A percentile compares a stretch with the other conserved stretches of the same genome.
phyloP scores from a whole-genome alignment of 257 asterid genomes.

The Salvia hispanica region DNA sequence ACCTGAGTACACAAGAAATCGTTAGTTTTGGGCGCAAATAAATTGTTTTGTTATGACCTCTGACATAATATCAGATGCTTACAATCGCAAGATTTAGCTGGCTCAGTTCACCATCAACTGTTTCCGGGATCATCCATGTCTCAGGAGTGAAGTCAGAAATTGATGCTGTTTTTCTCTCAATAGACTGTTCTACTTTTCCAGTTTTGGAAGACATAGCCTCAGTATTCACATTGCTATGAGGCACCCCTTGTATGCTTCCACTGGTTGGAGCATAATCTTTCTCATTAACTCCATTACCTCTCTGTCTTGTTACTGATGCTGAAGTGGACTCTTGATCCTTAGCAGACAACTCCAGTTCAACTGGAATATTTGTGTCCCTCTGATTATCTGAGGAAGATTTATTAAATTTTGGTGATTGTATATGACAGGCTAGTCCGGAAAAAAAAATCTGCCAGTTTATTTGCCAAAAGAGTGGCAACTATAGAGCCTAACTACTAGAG shows the following conservation, averaged over 20 bases:
- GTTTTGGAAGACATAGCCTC: constrained; percentile 56
- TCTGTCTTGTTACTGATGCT: constrained; percentile 46
- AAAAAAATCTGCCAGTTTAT: constrained; percentile 7
- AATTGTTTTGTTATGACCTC: neutral
- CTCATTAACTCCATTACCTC: constrained; percentile 38
- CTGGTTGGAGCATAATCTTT: constrained; percentile 42
- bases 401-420: constrained; percentile 30
- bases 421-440: constrained; percentile 16
- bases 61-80: constrained; percentile 36
- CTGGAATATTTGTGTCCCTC: constrained; percentile 36
- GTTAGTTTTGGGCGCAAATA: constrained; percentile 18
- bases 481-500: constrained; percentile 11
- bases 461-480: constrained; percentile 17
- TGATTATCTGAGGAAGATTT: constrained; percentile 39
- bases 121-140: constrained; percentile 69
- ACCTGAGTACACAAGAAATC: constrained; percentile 53
- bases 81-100: constrained; percentile 96
- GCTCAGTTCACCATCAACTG: constrained; percentile 52
- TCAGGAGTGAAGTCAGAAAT: constrained; percentile 60
- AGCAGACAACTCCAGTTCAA: constrained; percentile 42
- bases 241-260: constrained; percentile 40
- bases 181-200: constrained; percentile 38
- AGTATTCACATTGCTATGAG: constrained; percentile 38
- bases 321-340: constrained; percentile 46
- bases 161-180: constrained; percentile 45